Conservation (phyloP, 2,329 filamentous ascomycete species). For the Pestalotiopsis sp. region DNA sequence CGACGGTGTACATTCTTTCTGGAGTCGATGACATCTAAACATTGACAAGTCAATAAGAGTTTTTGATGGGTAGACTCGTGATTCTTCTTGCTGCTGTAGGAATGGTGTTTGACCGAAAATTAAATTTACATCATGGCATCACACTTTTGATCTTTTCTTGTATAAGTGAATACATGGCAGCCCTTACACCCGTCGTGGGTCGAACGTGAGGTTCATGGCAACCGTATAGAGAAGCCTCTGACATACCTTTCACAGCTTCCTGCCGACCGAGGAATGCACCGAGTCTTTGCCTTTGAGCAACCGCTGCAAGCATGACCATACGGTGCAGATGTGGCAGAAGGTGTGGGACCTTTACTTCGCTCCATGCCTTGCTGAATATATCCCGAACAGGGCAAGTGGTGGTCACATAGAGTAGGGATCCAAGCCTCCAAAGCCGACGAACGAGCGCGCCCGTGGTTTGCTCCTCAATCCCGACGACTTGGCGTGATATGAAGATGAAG, state of each 20-base stretch:
- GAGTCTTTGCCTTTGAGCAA: constrained; percentile 16
- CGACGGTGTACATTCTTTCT: constrained; percentile 14
- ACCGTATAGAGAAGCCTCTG: not conserved
- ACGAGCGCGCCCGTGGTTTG: not conserved
- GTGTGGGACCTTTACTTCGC: not conserved
- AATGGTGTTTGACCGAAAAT: no score
- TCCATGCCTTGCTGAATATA: not conserved
- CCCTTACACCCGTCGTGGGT: not conserved
- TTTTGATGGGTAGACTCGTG: not conserved
- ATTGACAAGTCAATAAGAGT: not conserved
- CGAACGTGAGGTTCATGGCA: not conserved
- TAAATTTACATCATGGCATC: not conserved
- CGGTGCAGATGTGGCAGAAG: constrained; percentile 1
- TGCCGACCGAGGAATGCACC: constrained; percentile 11
- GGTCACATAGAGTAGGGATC: not conserved
- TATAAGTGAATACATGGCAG: not conserved
- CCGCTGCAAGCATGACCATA: constrained; percentile 17
- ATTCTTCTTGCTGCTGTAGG: no score
- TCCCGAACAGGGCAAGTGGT: constrained; percentile 24
- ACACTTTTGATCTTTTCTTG: not conserved
- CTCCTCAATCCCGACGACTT: not conserved
- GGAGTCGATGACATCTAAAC: constrained; percentile 15
- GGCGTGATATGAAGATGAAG: not conserved
- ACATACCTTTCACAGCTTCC: constrained; percentile 16
- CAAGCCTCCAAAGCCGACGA: not conserved